Evolutionary conservation across 2,329 filamentous ascomycete genomes (phyloP), one percentile per base, ranked within the genome.

Genomic region (Trichoderma harzianum): DNA sequence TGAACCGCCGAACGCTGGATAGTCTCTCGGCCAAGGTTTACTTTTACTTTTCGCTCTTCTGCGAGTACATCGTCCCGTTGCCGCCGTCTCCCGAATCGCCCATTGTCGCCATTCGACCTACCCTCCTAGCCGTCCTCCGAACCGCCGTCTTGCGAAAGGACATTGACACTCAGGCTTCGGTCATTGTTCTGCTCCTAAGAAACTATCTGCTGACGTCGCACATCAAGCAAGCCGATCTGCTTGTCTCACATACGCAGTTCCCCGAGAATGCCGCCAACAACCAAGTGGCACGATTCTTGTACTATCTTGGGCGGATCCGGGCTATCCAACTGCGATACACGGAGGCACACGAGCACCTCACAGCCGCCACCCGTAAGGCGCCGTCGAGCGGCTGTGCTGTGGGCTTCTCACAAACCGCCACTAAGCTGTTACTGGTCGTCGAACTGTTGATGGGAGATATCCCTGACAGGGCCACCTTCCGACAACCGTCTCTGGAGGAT

Each of bases 371-470:
- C 34, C 92, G 96, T 77, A 99, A 99, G 84, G 95, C 96, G 7
- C 96, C 96, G 0, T 94, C 94, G 26, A 96, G 92, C 80, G 89
- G 91, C 75, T 95, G 93, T 76, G 96, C 96, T 5, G 91, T 94
- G 58, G 95, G 96, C 60, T 99, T 99, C 83, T 95, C 97, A 76
- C 96, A 98, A 83, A 95, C 94, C 51, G 95, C 96, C 0, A 97
- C 93, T 75, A 99, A 99, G 87, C 88, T 98, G n/a, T 86, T 98
- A 75, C 90, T 98, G 57, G 94, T 99, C 24, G 96, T 99, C 14
- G 95, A 99, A 85, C 86, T 99, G 73, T 85, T 99, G 74, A 99
- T 99, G 96, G 96, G 96, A 75, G 96, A 99, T 79, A 99, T 99
- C 76, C 96, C 96, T 34, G 95, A 98, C 78, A 93, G 96, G 72